Conservation (phyloP, 805 yeast genomes). For the Pichia occidentalis region DNA sequence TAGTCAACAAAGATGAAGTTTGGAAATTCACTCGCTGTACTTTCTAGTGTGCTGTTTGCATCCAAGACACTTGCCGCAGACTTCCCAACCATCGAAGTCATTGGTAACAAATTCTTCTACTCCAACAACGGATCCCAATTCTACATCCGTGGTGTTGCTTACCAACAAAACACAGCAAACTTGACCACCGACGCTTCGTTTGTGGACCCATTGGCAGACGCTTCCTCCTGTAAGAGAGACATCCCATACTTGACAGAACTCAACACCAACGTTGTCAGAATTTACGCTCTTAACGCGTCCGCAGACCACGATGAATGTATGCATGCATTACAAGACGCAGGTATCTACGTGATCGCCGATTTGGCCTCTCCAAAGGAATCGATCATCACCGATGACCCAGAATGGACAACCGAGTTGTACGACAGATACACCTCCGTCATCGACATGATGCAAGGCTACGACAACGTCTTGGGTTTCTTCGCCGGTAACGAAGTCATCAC, state of each 20-base stretch:
- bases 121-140: slow-evolving; percentile 71
- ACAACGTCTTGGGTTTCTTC: slow-evolving; percentile 86
- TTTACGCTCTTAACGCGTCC: slow-evolving; percentile 75
- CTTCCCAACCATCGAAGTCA: slow-evolving; percentile 49
- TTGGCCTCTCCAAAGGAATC: slow-evolving; percentile 79
- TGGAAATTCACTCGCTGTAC: slow-evolving; percentile 13
- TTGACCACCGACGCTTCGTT: slow-evolving; percentile 28
- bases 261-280: slow-evolving; percentile 73
- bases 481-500: slow-evolving; percentile 98
- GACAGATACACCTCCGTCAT: slow-evolving; percentile 76
- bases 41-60: slow-evolving; percentile 17
- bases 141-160: slow-evolving; percentile 82
- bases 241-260: slow-evolving; percentile 66
- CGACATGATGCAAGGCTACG: slow-evolving; percentile 69
- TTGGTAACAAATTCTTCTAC: slow-evolving; percentile 74
- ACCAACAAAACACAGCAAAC: slow-evolving; percentile 63
- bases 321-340: slow-evolving; percentile 68
- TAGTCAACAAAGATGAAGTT: slow-evolving; percentile 2
- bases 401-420: slow-evolving; percentile 67
- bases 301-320: slow-evolving; percentile 73
- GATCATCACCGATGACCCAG: slow-evolving; percentile 69
- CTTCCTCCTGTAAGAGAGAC: slow-evolving; percentile 68
- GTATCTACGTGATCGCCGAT: slow-evolving; percentile 88
- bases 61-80: slow-evolving; percentile 22
- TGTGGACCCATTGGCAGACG: slow-evolving; percentile 76